Evolutionary conservation across 2,329 filamentous ascomycete species (phyloP), one percentile per base, ranked within the genome.

Genomic region (Dactylonectria macrodidyma): DNA sequence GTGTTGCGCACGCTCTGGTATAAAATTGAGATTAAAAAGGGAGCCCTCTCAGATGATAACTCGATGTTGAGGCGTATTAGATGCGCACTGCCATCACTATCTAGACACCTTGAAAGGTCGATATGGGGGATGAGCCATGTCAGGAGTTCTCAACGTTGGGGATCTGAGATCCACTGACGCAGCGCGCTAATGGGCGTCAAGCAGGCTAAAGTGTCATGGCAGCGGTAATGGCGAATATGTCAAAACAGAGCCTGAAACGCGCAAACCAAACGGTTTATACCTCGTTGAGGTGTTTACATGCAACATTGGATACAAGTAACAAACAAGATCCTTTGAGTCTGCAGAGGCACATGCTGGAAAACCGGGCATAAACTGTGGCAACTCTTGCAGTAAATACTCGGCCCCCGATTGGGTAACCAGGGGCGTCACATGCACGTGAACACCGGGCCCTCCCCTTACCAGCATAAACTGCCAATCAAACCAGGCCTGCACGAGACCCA

Each of bases 391-490:
- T 30, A 30, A 75, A 76, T 75, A 50, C 38, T 74, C 73, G 69
- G 67, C 59, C 48, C 48, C 59, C 66, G 59, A 70, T 70, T 69
- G 62, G 73, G 70, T 56, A 33, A 47, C 12, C 26, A 14, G 41
- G 62, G 65, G 61, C 67, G 65, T 60, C 56, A 63, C 68, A 68
- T 71, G 69, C 74, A 74, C 74, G 74, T 76, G 73, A 73, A 75
- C 65, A 69, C 63, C 65, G 69, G 50, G 66, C 62, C 38, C 71
- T 76, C 74, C 68, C 74, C 71, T 76, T 65, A 63, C 63, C 67
- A 70, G 71, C 61, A 71, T 75, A 67, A 70, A 67, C 74, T 74
- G 74, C 72, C 75, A 76, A 76, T 76, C 75, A 76, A 67, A 76
- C 51, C 30, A 59, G 38, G 19, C 44, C 50, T 68, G 72, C 74